Conservation (phyloP, 2,329 filamentous ascomycete genomes). For the Penicillium fuscoglaucum region DNA sequence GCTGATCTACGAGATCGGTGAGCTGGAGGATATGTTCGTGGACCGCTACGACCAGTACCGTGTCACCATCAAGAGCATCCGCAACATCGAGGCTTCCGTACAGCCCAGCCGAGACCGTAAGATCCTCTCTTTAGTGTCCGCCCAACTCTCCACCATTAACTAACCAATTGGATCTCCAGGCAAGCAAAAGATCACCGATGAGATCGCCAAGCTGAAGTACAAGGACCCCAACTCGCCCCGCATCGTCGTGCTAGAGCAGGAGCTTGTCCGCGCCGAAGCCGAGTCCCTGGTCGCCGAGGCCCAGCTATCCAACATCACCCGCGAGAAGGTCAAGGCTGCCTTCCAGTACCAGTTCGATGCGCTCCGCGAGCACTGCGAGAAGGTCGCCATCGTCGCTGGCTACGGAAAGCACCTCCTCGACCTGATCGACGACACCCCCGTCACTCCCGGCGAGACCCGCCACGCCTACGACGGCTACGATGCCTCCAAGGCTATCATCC, state of each 20-base stretch:
- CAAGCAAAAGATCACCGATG: slow-evolving; percentile 99
- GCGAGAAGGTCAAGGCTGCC: slow-evolving; percentile 97
- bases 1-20: slow-evolving; percentile 95
- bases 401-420: slow-evolving; percentile 98
- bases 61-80: slow-evolving; percentile 98
- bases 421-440: slow-evolving; percentile 92
- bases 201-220: slow-evolving; percentile 98
- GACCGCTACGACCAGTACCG: slow-evolving; percentile 99
- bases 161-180: slow-evolving; percentile 52
- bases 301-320: slow-evolving; percentile 97
- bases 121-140: slow-evolving; percentile 35
- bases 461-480: slow-evolving; percentile 97
- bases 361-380: slow-evolving; percentile 94
- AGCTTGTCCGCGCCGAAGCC: slow-evolving; percentile 95
- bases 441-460: slow-evolving; percentile 94
- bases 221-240: slow-evolving; percentile 98
- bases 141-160: not conserved
- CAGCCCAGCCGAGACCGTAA: slow-evolving; percentile 95
- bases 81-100: slow-evolving; percentile 97
- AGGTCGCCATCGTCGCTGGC: slow-evolving; percentile 94
- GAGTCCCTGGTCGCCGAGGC: slow-evolving; percentile 98
- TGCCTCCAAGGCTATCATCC: slow-evolving; percentile 96
- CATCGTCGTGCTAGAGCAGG: slow-evolving; percentile 96
- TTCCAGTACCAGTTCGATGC: slow-evolving; percentile 99
- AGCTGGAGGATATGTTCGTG: slow-evolving; percentile 97